Percentiles rank a stretch among this genome's conserved stretches.
phyloP scores from a whole-genome alignment of 257 asterid species.

The Petunia secreta region DNA sequence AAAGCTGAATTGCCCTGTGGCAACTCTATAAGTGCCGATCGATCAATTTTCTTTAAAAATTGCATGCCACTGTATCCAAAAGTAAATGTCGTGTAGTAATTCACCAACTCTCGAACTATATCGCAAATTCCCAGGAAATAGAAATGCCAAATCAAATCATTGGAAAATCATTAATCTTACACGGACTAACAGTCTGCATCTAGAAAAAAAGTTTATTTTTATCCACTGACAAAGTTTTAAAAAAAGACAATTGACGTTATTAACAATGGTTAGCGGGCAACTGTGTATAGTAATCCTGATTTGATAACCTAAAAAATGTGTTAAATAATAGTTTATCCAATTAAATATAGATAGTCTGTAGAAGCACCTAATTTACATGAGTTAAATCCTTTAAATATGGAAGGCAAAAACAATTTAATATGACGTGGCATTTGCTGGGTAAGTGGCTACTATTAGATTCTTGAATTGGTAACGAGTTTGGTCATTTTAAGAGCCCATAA shows the following conservation, averaged over 20 bases:
- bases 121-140: neutral
- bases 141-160: neutral
- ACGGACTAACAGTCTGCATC: too few relatives aligned
- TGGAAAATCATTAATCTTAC: too few relatives aligned
- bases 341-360: too few relatives aligned
- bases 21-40: neutral
- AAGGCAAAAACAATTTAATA: neutral
- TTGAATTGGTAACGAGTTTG: neutral
- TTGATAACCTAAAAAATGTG: too few relatives aligned
- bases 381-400: too few relatives aligned
- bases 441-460: neutral
- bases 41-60: neutral
- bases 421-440: too few relatives aligned
- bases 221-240: too few relatives aligned
- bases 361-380: neutral
- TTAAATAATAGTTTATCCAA: too few relatives aligned
- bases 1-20: neutral
- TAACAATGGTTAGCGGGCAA: too few relatives aligned
- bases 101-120: neutral
- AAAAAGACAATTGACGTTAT: too few relatives aligned
- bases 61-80: neutral
- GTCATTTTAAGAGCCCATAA: constrained; percentile 3
- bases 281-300: too few relatives aligned
- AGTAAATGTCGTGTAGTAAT: neutral
- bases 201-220: too few relatives aligned